phyloP scores from a whole-genome alignment of 345 rosid genomes.

The Salix suchowensis region DNA sequence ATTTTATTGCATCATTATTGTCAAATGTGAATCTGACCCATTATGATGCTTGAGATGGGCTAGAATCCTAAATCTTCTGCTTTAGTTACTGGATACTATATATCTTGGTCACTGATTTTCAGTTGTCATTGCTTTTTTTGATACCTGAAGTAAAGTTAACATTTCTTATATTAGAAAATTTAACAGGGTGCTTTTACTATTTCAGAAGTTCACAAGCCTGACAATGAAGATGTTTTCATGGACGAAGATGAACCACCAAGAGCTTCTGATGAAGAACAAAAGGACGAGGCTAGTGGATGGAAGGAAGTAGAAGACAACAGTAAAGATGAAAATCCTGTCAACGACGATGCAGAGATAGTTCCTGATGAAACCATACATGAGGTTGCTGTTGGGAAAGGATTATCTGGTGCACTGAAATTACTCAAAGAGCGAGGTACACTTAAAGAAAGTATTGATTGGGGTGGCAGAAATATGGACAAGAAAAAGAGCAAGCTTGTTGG shows the following conservation, averaged over 20 bases:
- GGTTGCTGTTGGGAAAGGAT: slow-evolving; percentile 80
- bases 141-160: too few relatives aligned
- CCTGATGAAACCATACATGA: slow-evolving; percentile 87
- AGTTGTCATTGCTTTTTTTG: not conserved
- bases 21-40: not conserved
- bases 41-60: not conserved
- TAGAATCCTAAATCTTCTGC: not conserved
- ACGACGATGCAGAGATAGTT: slow-evolving; percentile 57
- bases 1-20: not conserved
- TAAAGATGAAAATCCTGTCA: slow-evolving; percentile 41
- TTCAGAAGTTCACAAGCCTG: slow-evolving; percentile 61
- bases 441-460: slow-evolving; percentile 88
- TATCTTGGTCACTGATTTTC: not conserved
- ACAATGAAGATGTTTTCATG: slow-evolving; percentile 78
- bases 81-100: not conserved
- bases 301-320: slow-evolving; percentile 48
- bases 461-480: slow-evolving; percentile 99
- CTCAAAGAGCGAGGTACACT: slow-evolving; percentile 89
- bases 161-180: not conserved
- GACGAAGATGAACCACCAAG: slow-evolving; percentile 76
- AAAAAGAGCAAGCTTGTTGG: slow-evolving; percentile 97
- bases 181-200: slow-evolving; percentile 16
- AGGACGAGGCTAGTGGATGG: slow-evolving; percentile 61
- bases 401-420: slow-evolving; percentile 77
- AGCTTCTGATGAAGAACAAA: slow-evolving; percentile 47